phyloP scores from a whole-genome alignment of 1,139 yeast genomes.

The Candida tropicalis region DNA sequence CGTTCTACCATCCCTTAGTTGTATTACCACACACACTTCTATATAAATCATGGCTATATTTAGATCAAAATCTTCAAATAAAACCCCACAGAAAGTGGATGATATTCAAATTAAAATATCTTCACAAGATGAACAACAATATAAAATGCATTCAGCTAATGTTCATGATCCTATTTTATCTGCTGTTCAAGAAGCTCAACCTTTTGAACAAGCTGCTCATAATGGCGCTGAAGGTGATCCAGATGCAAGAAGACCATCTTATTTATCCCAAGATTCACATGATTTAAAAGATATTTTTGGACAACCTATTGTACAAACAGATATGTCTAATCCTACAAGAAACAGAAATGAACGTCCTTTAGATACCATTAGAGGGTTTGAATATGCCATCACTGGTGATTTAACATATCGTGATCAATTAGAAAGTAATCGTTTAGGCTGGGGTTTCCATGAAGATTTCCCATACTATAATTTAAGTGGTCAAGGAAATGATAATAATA shows the following conservation, averaged over 20 bases:
- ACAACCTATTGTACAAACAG: conserved; percentile 69
- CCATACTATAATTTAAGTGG: conserved; percentile 34
- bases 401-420: conserved; percentile 72
- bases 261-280: conserved; percentile 41
- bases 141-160: conserved; percentile 57
- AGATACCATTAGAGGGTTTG: conserved; percentile 91
- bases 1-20: neutral
- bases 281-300: conserved; percentile 84
- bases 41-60: conserved; percentile 38
- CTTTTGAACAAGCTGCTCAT: conserved; percentile 78
- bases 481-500: conserved; percentile 10
- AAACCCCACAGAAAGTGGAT: conserved; percentile 13
- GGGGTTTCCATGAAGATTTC: conserved; percentile 63
- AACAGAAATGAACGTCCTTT: conserved; percentile 91
- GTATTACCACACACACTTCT: neutral
- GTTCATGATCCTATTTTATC: conserved; percentile 87
- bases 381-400: conserved; percentile 92
- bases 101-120: conserved; percentile 41
- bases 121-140: conserved; percentile 27
- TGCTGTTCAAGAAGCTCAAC: conserved; percentile 95
- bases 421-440: conserved; percentile 77
- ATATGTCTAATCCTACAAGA: conserved; percentile 89
- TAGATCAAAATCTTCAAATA: conserved; percentile 34
- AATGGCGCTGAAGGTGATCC: conserved; percentile 23
- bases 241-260: conserved; percentile 40